Evolutionary conservation across 495 filamentous ascomycete genomes (phyloP).

Genomic region (Penicillium taxi): DNA sequence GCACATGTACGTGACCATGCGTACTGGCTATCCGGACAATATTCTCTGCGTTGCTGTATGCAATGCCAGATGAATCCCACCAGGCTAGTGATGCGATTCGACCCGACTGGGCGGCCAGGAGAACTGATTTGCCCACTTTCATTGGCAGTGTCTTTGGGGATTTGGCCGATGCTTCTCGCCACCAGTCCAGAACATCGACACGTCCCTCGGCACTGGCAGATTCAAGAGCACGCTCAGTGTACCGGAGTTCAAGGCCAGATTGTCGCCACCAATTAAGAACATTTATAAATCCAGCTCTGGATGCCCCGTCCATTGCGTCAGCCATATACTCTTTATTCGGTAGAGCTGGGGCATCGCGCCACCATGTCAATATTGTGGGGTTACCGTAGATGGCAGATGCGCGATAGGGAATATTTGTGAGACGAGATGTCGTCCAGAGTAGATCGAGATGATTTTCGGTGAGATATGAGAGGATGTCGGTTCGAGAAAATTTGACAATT

Average conservation of each 20-base stretch:
- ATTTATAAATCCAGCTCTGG: constrained; percentile 69
- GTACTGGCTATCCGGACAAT: constrained; percentile 77
- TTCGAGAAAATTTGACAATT: constrained; percentile 82
- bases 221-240: constrained; percentile 79
- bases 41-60: constrained; percentile 62
- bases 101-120: constrained; percentile 72
- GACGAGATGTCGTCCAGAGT: constrained; percentile 73
- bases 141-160: constrained; percentile 43
- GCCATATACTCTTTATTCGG: constrained; percentile 68
- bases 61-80: constrained; percentile 74
- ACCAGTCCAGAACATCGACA: constrained; percentile 82
- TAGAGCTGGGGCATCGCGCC: constrained; percentile 67
- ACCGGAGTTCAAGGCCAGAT: constrained; percentile 71
- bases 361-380: constrained; percentile 80
- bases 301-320: constrained; percentile 82
- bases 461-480: constrained; percentile 70
- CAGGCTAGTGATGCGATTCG: constrained; percentile 63
- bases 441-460: constrained; percentile 68
- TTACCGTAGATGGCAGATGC: constrained; percentile 81
- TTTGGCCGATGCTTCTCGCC: constrained; percentile 54
- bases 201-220: constrained; percentile 76
- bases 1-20: constrained; percentile 77
- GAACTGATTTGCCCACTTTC: constrained; percentile 72
- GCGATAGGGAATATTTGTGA: constrained; percentile 74
- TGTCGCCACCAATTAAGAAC: constrained; percentile 88